Evolutionary conservation across 2,329 filamentous ascomycete species (phyloP), one percentile per base, ranked within the genome.

Genomic region (Albifimbria verrucaria): DNA sequence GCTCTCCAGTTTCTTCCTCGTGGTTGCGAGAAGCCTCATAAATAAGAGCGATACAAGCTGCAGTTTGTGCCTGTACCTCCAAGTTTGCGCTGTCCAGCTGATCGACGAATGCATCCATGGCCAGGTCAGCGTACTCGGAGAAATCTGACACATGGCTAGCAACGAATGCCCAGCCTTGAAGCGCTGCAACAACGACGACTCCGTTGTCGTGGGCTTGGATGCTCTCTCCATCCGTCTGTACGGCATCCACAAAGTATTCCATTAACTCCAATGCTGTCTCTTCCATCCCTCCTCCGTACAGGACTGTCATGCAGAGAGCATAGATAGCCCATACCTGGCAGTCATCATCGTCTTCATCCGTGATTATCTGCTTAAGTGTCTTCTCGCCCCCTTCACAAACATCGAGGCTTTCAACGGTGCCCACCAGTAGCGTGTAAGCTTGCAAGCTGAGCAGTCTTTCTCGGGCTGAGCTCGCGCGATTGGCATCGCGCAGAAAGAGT

Each of bases 101-200:
- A 47, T 96, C 91, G 42, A 90, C 85, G 61, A 96, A 91, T 2
- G 87, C 86, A 50, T 94, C 88, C 62, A 94, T 81, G 17, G 89
- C 87, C 24, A 83, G 73, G 57, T 90, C 86, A 26, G 87, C 90
- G 55, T 85, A 79, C 17, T 82, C 80, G 59, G 89, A 84, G 43
- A 92, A 77, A 62, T 93, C 89, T 3, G 92, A 87, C 7, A 93
- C 74, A 55, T 89, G 83, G 4, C 88, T 92, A 5, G 88, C 89
- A 5, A 95, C 80, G 58, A 93, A 88, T 1, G 87, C 87, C 89
- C 90, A 96, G 54, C 87, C 84, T 58, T 88, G 81, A 1, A 95
- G 75, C 0, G 90, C 89, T 1, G 90, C 88, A 3, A 83, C 78
- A 2, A 96, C 90, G 2, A 91, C 82, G 3, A 77, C 76, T 0